phyloP scores from a whole-genome alignment of 2,329 filamentous ascomycete species.

The Neoscytalidium dimidiatum region DNA sequence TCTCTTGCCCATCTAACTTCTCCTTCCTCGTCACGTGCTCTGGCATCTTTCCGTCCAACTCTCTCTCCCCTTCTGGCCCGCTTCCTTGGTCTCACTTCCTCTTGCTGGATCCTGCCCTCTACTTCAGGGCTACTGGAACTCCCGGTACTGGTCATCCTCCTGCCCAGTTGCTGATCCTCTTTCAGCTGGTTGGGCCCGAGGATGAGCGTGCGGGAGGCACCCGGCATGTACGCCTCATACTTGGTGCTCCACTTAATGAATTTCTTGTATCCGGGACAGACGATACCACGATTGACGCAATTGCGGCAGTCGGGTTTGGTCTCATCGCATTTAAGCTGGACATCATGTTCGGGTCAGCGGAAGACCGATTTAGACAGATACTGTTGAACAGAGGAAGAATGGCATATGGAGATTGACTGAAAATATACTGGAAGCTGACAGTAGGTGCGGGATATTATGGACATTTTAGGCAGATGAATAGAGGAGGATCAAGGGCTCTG shows the following conservation, averaged over 20 bases:
- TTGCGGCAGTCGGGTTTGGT: conserved; percentile 45
- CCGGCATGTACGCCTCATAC: conserved; percentile 47
- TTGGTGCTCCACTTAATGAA: conserved; percentile 52
- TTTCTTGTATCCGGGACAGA: conserved; percentile 50
- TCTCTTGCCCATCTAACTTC: not conserved
- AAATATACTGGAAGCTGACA: not conserved
- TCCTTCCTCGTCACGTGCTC: not conserved
- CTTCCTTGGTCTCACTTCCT: not conserved
- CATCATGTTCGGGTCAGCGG: conserved; percentile 17
- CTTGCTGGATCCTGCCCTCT: not conserved
- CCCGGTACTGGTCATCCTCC: not conserved
- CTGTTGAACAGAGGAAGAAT: not conserved
- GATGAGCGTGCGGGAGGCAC: conserved; percentile 8
- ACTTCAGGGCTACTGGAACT: not conserved
- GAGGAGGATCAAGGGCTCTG: not conserved
- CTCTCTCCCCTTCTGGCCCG: not conserved
- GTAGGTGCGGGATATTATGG: not conserved
- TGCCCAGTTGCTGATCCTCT: not conserved
- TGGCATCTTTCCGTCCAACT: no score
- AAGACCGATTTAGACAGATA: no score
- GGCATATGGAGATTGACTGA: not conserved
- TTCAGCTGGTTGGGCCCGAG: conserved; percentile 9
- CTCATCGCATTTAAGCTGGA: conserved; percentile 48
- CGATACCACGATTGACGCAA: conserved; percentile 45
- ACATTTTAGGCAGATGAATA: not conserved